Evolutionary conservation across 1,284 basidiomycete genomes (phyloP), one percentile per base, ranked within the genome.

Genomic region (Ceratobasidium sp.): DNA sequence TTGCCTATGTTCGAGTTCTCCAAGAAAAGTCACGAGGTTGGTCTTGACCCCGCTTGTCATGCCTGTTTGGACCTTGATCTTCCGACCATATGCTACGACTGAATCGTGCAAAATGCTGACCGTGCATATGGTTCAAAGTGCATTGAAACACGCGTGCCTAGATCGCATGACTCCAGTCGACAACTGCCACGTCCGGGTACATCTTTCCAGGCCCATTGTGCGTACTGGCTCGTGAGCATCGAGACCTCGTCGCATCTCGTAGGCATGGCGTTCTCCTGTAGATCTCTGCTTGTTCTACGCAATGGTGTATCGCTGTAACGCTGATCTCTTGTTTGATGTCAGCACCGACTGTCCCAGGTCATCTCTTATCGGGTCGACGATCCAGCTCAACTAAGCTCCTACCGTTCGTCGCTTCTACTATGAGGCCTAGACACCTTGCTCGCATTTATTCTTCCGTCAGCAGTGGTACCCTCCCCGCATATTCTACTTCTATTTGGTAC

Each of bases 301-400:
- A 34, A 50, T 27, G 58, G 32, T 38, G 20, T 25, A 34, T 38
- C 34, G 43, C 38, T 65, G 62, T n/a, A 40, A 40, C 54, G 31
- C 31, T n/a, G n/a, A n/a, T 54, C 50, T 35, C 50, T 55, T 42
- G 52, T 55, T 67, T 67, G 40, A 52, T 43, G 45, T 17, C 42
- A 54, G 50, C 52, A 67, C 27, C 20, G 52, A 25, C 45, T 17
- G 40, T 62, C 29, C 50, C 47, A 27, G 38, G 40, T 29, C 40
- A 17, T 32, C 64, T 42, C 31, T 67, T 67, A 67, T 67, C 64
- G 40, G 35, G 38, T 31, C 20, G 10, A 40, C 27, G 31, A 67
- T 67, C 64, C 64, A 67, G 64, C 64, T 67, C 64, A 67, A 67
- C 64, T 67, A 50, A 67, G 64, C 27, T 67, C 35, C 27, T 13